Conservation (phyloP, 2,329 filamentous ascomycete species). For the Cercospora janseana region DNA sequence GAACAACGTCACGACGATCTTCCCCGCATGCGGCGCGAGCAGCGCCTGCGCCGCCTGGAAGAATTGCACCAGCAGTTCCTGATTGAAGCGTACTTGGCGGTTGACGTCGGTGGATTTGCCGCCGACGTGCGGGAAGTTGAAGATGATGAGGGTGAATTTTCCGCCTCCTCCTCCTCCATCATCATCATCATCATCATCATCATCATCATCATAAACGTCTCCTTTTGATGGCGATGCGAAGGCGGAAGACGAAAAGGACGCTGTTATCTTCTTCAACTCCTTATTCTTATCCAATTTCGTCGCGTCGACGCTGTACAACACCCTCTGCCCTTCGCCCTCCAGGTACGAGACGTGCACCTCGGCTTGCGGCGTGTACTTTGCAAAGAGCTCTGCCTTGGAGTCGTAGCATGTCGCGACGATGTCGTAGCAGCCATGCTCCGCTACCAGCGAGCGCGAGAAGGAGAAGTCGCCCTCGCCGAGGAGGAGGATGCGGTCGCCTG, state of each 20-base stretch:
- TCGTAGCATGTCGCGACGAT: constrained; percentile 71
- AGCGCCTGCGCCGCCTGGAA: constrained; percentile 57
- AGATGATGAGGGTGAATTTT: constrained; percentile 74
- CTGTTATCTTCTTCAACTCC: constrained; percentile 42
- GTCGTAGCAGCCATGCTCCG: constrained; percentile 63
- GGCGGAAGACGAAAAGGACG: too few species aligned
- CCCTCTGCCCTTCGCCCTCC: constrained; percentile 44
- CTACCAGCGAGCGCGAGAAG: constrained; percentile 66
- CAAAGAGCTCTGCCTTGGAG: constrained; percentile 55
- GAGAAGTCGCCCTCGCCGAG: constrained; percentile 79
- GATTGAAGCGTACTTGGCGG: constrained; percentile 88
- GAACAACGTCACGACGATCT: constrained; percentile 80
- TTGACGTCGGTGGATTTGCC: constrained; percentile 91
- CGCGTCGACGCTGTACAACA: constrained; percentile 67
- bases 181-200: too few species aligned
- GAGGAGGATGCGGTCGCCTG: constrained; percentile 67
- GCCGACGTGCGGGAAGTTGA: constrained; percentile 97
- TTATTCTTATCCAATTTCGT: constrained; percentile 56
- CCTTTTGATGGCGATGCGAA: too few species aligned
- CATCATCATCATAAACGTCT: too few species aligned
- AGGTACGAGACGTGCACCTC: constrained; percentile 58
- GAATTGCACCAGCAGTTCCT: constrained; percentile 70
- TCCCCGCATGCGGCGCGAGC: constrained; percentile 54
- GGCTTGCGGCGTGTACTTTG: constrained; percentile 68
- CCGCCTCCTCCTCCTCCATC: too few species aligned